A percentile compares a stretch with the other conserved stretches of the same genome.
Evolutionary conservation across 495 filamentous ascomycete genomes (phyloP).

Genomic region (Podospora appendiculata): DNA sequence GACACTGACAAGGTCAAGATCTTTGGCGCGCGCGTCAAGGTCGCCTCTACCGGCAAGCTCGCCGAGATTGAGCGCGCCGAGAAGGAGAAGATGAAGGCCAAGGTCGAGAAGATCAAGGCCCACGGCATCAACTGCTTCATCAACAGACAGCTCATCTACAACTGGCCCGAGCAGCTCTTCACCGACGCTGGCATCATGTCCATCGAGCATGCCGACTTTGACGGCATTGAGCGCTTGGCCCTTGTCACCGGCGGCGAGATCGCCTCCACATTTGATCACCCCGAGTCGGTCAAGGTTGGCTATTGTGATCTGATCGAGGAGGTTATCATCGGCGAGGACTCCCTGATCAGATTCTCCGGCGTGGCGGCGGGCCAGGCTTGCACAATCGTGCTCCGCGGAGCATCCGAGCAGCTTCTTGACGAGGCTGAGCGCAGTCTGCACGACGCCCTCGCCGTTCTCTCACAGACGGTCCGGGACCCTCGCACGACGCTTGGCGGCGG

Average conservation of each 20-base stretch:
- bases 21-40: slow-evolving; percentile 93
- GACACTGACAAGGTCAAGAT: slow-evolving; percentile 99
- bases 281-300: slow-evolving; percentile 91
- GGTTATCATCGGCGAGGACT: slow-evolving; percentile 96
- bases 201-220: slow-evolving; percentile 98
- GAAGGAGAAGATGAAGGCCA: slow-evolving; percentile 97
- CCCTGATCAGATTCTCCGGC: slow-evolving; percentile 92
- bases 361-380: slow-evolving; percentile 91
- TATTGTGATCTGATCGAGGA: slow-evolving; percentile 95
- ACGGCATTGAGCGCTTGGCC: slow-evolving; percentile 91
- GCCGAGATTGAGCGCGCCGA: slow-evolving; percentile 97
- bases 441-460: slow-evolving; percentile 93
- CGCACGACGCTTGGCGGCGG: slow-evolving; percentile 91
- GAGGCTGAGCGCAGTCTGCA: slow-evolving; percentile 94
- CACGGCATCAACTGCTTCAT: slow-evolving; percentile 99
- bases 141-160: slow-evolving; percentile 98
- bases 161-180: slow-evolving; percentile 99
- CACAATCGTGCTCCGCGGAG: slow-evolving; percentile 93
- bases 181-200: slow-evolving; percentile 96
- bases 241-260: slow-evolving; percentile 97
- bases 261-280: slow-evolving; percentile 94
- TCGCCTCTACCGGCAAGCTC: slow-evolving; percentile 87
- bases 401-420: slow-evolving; percentile 92
- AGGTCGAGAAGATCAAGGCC: slow-evolving; percentile 97
- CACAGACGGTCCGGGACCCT: slow-evolving; percentile 92